Conservation (phyloP, 345 rosid genomes). For the Populus nigra region DNA sequence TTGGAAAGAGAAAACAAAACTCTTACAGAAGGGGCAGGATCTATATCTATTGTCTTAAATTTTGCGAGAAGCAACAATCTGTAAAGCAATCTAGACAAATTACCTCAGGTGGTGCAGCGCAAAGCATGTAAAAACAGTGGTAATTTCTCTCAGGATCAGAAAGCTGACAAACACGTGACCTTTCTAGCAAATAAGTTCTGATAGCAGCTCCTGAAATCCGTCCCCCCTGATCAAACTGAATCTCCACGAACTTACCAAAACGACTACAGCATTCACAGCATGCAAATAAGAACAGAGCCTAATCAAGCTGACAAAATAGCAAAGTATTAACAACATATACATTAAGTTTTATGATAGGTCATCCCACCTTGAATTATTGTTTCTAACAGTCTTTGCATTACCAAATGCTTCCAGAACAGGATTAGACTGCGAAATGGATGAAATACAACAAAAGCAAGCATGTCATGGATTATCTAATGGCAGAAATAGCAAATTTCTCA, state of each 20-base stretch:
- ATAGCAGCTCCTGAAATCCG: slow-evolving; percentile 98
- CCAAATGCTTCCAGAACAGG: slow-evolving; percentile 99
- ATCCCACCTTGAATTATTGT: slow-evolving; percentile 91
- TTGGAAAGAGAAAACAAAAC: neutral
- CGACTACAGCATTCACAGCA: slow-evolving; percentile 56
- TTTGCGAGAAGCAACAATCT: slow-evolving; percentile 1
- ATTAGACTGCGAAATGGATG: slow-evolving; percentile 67
- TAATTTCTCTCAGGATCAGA: slow-evolving; percentile 98
- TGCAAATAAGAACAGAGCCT: slow-evolving; percentile 21
- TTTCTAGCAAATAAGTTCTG: slow-evolving; percentile 94
- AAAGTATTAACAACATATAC: slow-evolving; percentile 3
- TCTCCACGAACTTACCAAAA: slow-evolving; percentile 99
- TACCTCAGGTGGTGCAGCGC: slow-evolving; percentile 96
- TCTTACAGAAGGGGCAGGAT: neutral
- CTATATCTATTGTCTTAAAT: neutral
- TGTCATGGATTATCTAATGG: slow-evolving; percentile 1
- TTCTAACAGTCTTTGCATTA: slow-evolving; percentile 94
- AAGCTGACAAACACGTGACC: slow-evolving; percentile 99
- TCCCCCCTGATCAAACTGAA: slow-evolving; percentile 85
- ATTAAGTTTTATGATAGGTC: slow-evolving; percentile 10
- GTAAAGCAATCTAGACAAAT: slow-evolving; percentile 20
- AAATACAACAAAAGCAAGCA: slow-evolving; percentile 7
- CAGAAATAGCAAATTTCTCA: slow-evolving; percentile 1
- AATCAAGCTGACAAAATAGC: neutral
- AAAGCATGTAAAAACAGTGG: slow-evolving; percentile 99